Evolutionary conservation across 2,329 filamentous ascomycete species (phyloP).

Genomic region (Trichocomaceae sp.): DNA sequence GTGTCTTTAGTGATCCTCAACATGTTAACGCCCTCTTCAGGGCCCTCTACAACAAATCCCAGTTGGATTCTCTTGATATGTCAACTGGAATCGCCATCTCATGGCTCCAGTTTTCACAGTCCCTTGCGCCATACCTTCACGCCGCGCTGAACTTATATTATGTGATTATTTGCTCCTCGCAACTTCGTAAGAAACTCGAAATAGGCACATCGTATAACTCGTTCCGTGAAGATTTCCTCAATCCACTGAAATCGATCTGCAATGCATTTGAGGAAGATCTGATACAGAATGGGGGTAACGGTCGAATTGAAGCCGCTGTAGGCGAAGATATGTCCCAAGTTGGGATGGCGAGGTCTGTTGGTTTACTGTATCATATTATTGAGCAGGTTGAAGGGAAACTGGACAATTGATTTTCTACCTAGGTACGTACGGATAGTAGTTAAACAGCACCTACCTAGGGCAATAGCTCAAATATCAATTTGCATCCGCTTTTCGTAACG

Average conservation of each 20-base stretch:
- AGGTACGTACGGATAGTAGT: too few relatives aligned
- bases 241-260: slow-evolving; percentile 28
- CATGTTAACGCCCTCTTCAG: slow-evolving; percentile 42
- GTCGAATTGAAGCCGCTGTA: slow-evolving; percentile 28
- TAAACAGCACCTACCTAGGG: too few relatives aligned
- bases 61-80: slow-evolving; percentile 35
- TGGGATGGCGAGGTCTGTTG: slow-evolving; percentile 32
- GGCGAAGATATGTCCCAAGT: slow-evolving; percentile 29
- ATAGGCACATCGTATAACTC: slow-evolving; percentile 33
- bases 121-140: slow-evolving; percentile 44
- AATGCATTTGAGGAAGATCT: slow-evolving; percentile 28
- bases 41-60: slow-evolving; percentile 46
- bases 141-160: slow-evolving; percentile 55
- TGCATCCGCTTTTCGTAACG: too few relatives aligned
- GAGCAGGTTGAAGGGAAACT: slow-evolving; percentile 31
- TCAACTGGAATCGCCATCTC: slow-evolving; percentile 33
- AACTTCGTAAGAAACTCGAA: slow-evolving; percentile 43
- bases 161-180: slow-evolving; percentile 46
- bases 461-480: too few relatives aligned
- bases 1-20: slow-evolving; percentile 31
- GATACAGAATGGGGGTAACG: slow-evolving; percentile 30
- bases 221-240: slow-evolving; percentile 28
- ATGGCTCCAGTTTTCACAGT: slow-evolving; percentile 47
- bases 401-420: slow-evolving; percentile 17
- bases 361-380: slow-evolving; percentile 26